Evolutionary conservation across 495 filamentous ascomycete genomes (phyloP).

Genomic region (Jackrogersella multiformis): DNA sequence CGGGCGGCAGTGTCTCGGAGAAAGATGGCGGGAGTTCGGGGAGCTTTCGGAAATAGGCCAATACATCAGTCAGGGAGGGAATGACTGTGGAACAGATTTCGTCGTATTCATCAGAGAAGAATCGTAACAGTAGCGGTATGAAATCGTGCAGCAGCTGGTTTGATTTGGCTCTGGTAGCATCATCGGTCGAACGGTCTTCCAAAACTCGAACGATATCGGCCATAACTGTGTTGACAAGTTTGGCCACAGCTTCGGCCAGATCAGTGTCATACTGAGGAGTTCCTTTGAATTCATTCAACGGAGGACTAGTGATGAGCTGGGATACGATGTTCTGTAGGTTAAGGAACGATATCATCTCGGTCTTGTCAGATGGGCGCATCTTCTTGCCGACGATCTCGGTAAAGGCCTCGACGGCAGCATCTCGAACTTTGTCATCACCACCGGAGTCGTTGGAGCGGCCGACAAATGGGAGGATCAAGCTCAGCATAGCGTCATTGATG

Average conservation of each 20-base stretch:
- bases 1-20: constrained; percentile 78
- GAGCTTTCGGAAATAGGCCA: constrained; percentile 85
- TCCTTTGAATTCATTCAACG: constrained; percentile 76
- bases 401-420: constrained; percentile 90
- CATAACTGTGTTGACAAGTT: constrained; percentile 91
- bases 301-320: constrained; percentile 81
- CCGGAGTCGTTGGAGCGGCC: constrained; percentile 61
- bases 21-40: constrained; percentile 72
- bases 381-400: constrained; percentile 97
- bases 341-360: constrained; percentile 89
- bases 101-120: constrained; percentile 97
- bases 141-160: constrained; percentile 82
- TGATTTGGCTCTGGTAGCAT: constrained; percentile 67
- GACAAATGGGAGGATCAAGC: constrained; percentile 80
- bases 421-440: constrained; percentile 76
- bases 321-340: constrained; percentile 83
- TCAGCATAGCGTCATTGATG: constrained; percentile 86
- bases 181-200: constrained; percentile 60
- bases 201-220: constrained; percentile 85
- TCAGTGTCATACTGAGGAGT: constrained; percentile 92
- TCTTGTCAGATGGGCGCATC: constrained; percentile 92
- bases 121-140: constrained; percentile 83
- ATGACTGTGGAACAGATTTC: constrained; percentile 96
- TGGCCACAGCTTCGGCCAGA: constrained; percentile 91
- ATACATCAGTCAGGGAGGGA: constrained; percentile 85